Evolutionary conservation across 2,329 filamentous ascomycete genomes (phyloP).

Genomic region (Pestalotiopsis sp.): DNA sequence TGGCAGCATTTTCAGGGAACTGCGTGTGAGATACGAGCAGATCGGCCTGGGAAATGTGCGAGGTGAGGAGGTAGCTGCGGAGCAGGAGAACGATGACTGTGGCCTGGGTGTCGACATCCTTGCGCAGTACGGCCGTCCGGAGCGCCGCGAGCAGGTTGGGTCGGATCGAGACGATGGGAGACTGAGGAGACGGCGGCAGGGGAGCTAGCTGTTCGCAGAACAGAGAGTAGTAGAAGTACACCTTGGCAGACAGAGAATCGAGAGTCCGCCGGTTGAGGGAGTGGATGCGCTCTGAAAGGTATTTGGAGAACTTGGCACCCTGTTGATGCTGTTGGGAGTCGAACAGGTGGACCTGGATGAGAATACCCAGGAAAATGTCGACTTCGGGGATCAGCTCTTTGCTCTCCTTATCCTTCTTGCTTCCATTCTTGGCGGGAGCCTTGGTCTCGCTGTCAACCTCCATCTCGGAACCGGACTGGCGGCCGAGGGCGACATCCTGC

Average conservation of each 20-base stretch:
- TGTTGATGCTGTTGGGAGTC: slow-evolving; percentile 81
- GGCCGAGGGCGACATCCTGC: slow-evolving; percentile 64
- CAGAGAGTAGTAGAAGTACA: slow-evolving; percentile 97
- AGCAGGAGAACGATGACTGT: slow-evolving; percentile 93
- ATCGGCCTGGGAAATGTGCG: slow-evolving; percentile 96
- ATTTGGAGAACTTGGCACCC: slow-evolving; percentile 82
- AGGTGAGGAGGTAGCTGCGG: slow-evolving; percentile 93
- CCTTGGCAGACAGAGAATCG: slow-evolving; percentile 90
- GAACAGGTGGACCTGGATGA: slow-evolving; percentile 85
- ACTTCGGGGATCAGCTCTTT: slow-evolving; percentile 86
- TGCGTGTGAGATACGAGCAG: slow-evolving; percentile 93
- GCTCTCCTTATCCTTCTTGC: slow-evolving; percentile 61
- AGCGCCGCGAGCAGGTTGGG: slow-evolving; percentile 85
- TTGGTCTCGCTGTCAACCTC: slow-evolving; percentile 70
- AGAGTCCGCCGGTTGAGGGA: slow-evolving; percentile 89
- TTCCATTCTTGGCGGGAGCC: slow-evolving; percentile 50
- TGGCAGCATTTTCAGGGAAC: slow-evolving; percentile 91
- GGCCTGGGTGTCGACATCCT: slow-evolving; percentile 96
- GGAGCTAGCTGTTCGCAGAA: slow-evolving; percentile 92
- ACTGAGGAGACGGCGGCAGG: slow-evolving; percentile 84
- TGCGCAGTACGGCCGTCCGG: slow-evolving; percentile 91
- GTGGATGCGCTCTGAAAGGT: slow-evolving; percentile 83
- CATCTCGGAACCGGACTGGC: slow-evolving; percentile 65
- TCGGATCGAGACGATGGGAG: slow-evolving; percentile 83
- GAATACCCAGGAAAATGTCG: slow-evolving; percentile 85